Conservation (phyloP, 192 early-diverging fungal genomes). For the Coemansia brasiliensis region DNA sequence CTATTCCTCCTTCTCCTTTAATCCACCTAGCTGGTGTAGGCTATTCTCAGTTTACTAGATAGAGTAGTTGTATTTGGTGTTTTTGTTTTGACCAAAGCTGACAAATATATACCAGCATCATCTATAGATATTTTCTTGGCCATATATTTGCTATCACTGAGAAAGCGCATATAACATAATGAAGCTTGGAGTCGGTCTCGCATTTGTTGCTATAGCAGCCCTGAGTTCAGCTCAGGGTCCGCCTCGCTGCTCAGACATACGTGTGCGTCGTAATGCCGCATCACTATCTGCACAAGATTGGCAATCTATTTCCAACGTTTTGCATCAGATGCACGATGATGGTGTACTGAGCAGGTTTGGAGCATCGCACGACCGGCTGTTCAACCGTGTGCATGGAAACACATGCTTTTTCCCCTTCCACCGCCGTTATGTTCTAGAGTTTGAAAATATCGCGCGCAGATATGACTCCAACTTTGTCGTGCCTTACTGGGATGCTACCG, state of each 20-base stretch:
- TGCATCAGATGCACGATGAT: conserved; percentile 43
- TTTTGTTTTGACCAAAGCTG: no score
- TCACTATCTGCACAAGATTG: conserved; percentile 45
- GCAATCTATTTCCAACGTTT: conserved; percentile 36
- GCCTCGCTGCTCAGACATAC: conserved; percentile 27
- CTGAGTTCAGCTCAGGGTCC: conserved; percentile 31
- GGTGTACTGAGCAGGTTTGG: conserved; percentile 38
- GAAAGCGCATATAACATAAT: conserved; percentile 11
- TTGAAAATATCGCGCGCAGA: conserved; percentile 38
- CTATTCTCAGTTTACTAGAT: no score
- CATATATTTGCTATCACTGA: no score
- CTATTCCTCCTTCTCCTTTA: neutral
- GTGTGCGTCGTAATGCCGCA: conserved; percentile 45
- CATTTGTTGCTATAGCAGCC: conserved; percentile 27
- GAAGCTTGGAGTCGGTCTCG: conserved; percentile 37
- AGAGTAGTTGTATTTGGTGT: no score
- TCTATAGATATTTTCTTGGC: no score
- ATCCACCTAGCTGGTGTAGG: no score
- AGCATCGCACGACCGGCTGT: conserved; percentile 41
- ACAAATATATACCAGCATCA: no score
- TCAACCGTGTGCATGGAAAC: conserved; percentile 43
- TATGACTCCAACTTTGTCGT: conserved; percentile 49
- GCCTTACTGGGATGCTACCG: conserved; percentile 55
- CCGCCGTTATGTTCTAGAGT: conserved; percentile 52
- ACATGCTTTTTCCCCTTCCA: conserved; percentile 56